Conservation (phyloP, 2,329 filamentous ascomycete species). For the Colletotrichum sp. region DNA sequence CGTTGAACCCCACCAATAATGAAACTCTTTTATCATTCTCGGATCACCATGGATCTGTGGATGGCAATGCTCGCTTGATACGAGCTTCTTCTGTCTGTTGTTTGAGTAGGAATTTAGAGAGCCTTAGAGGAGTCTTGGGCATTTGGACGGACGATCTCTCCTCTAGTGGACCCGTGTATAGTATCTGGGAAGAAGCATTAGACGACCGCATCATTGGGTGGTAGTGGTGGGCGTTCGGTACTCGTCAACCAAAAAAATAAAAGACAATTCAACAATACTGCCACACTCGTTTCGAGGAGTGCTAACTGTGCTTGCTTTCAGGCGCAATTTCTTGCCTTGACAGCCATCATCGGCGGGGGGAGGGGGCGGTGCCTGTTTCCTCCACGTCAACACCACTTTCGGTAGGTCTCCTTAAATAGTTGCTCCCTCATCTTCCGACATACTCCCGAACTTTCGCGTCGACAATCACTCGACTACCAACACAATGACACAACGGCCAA, state of each 20-base stretch:
- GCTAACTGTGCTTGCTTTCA: neutral
- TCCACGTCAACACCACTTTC: neutral
- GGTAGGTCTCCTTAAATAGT: neutral
- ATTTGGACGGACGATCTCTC: constrained; percentile 58
- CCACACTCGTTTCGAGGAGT: neutral
- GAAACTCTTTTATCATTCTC: constrained; percentile 1
- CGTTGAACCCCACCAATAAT: constrained; percentile 14
- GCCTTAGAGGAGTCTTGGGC: constrained; percentile 26
- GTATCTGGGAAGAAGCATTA: constrained; percentile 53
- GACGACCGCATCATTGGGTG: constrained; percentile 34
- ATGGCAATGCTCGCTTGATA: constrained; percentile 21
- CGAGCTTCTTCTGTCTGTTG: constrained; percentile 16
- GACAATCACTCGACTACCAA: neutral
- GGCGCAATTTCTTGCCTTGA: neutral
- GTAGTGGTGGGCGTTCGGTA: constrained; percentile 18
- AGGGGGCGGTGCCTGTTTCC: neutral
- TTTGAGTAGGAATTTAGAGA: constrained; percentile 25
- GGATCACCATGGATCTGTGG: constrained; percentile 8
- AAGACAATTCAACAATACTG: neutral
- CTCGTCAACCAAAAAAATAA: neutral
- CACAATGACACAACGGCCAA: neutral
- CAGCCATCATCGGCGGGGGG: neutral
- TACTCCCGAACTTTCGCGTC: neutral
- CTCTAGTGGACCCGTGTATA: constrained; percentile 58
- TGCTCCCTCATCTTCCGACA: neutral